Evolutionary conservation across 164 flowering plant species (phyloP).

Genomic region (Sedum album): DNA sequence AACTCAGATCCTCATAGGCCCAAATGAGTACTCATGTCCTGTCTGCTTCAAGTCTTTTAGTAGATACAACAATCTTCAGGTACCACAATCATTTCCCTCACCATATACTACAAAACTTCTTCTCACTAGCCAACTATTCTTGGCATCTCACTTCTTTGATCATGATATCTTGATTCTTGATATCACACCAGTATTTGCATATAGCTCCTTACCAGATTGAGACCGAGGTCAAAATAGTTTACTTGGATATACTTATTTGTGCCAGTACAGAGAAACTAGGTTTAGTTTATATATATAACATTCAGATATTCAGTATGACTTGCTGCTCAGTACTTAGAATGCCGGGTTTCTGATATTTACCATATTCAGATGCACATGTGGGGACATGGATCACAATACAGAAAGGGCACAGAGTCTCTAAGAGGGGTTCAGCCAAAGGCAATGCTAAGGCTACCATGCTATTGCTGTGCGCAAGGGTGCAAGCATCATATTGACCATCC

Average conservation of each 20-base stretch:
- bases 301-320: background rate
- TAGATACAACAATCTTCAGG: conserved; percentile 98
- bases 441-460: conserved; percentile 54
- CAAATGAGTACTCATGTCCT: conserved; percentile 90
- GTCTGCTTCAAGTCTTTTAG: conserved; percentile 94
- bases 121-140: background rate
- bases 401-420: conserved; percentile 56
- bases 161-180: too few species aligned
- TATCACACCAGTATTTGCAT: too few species aligned
- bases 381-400: conserved; percentile 68
- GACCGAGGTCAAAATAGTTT: too few species aligned
- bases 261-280: background rate
- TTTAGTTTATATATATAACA: too few species aligned
- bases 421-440: conserved; percentile 57
- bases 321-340: background rate
- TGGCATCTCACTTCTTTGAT: too few species aligned
- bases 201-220: too few species aligned
- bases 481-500: conserved; percentile 57
- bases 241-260: too few species aligned
- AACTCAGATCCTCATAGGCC: conserved; percentile 87
- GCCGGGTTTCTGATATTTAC: background rate
- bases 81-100: conserved; percentile 11
- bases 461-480: conserved; percentile 53
- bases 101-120: background rate
- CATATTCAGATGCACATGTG: conserved; percentile 55